Conservation (phyloP, 768 basidiomycete species). For the Crassisporium funariophilum region DNA sequence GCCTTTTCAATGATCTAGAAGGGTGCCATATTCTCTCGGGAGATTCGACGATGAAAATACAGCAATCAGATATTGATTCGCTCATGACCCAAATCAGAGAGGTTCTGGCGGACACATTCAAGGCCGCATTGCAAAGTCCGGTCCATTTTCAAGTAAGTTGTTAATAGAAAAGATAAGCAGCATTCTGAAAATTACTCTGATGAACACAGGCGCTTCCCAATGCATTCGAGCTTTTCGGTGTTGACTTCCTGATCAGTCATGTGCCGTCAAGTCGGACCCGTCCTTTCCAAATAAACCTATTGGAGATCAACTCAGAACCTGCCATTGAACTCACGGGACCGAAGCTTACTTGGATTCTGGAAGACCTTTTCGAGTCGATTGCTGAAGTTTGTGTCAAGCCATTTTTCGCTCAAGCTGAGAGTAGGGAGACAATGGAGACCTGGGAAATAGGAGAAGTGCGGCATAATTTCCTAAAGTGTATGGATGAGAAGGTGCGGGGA, state of each 20-base stretch:
- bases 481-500: conserved; percentile 55
- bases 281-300: conserved; percentile 64
- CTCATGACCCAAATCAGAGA: conserved; percentile 61
- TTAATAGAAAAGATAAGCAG: neutral
- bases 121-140: conserved; percentile 80
- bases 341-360: conserved; percentile 76
- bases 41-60: conserved; percentile 13
- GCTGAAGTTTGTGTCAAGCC: conserved; percentile 70
- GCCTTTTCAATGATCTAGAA: conserved; percentile 77
- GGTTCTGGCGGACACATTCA: conserved; percentile 79
- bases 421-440: conserved; percentile 6
- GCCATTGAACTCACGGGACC: conserved; percentile 93
- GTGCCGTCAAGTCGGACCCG: conserved; percentile 15
- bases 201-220: conserved; percentile 73
- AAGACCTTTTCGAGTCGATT: conserved; percentile 77
- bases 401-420: conserved; percentile 43
- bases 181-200: neutral
- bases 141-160: conserved; percentile 78
- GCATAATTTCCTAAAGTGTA: conserved; percentile 65
- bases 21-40: conserved; percentile 58
- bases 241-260: conserved; percentile 84
- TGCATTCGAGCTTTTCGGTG: conserved; percentile 92
- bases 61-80: conserved; percentile 35
- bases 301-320: conserved; percentile 95
- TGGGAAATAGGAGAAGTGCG: conserved; percentile 58